Evolutionary conservation across 2,329 filamentous ascomycete genomes (phyloP).

Genomic region (Colletotrichum sp.): DNA sequence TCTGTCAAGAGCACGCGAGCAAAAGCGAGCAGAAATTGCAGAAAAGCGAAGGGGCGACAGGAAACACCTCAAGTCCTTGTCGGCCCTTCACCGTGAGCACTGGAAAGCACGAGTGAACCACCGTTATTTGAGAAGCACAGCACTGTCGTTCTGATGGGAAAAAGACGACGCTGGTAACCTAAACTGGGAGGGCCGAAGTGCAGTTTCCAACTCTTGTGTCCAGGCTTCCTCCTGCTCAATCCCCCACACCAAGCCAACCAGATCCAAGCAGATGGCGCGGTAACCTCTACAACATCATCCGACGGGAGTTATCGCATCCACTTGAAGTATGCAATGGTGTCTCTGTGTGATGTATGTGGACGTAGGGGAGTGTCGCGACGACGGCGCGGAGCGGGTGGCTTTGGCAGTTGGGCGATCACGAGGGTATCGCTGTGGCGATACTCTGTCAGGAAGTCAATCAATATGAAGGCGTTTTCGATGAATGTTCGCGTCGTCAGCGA

Average conservation of each 20-base stretch:
- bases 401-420: constrained; percentile 10
- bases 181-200: constrained; percentile 16
- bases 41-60: background rate
- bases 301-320: constrained; percentile 8
- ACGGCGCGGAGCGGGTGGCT: background rate
- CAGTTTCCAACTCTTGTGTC: constrained; percentile 20
- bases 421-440: background rate
- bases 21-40: constrained; percentile 5
- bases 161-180: constrained; percentile 17
- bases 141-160: background rate
- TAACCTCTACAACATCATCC: constrained; percentile 15
- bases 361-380: constrained; percentile 3
- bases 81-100: constrained; percentile 12
- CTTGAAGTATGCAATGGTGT: background rate
- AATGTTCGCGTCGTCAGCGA: background rate
- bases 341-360: background rate
- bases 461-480: background rate
- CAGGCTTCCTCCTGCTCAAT: constrained; percentile 14
- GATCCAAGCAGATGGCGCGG: constrained; percentile 18
- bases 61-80: constrained; percentile 6
- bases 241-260: constrained; percentile 19
- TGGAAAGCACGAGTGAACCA: constrained; percentile 19
- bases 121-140: constrained; percentile 15
- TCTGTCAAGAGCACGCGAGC: constrained; percentile 20
- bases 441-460: background rate